These are phyloP conservation scores for Dipodascopsis uninucleata DNA, from an alignment of 805 yeast genomes.

Conservation along the genomic window DNA sequence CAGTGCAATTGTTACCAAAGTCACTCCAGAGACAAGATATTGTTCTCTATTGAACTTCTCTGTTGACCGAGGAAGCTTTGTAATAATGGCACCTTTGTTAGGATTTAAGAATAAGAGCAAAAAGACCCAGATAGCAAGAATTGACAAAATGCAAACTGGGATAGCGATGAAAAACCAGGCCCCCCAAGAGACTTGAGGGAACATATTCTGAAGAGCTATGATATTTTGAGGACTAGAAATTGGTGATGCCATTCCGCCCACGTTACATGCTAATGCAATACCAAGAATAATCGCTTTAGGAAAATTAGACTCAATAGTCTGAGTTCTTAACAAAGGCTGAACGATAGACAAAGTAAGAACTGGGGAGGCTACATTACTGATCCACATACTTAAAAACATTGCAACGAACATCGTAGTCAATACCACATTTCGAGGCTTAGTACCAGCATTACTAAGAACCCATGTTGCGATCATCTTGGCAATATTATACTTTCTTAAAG, in stretches of 20 bases:
- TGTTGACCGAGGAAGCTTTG: slow-evolving; percentile 54
- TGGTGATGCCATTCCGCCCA: slow-evolving; percentile 97
- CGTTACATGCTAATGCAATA: slow-evolving; percentile 85
- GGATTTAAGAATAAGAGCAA: slow-evolving; percentile 60
- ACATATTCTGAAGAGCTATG: slow-evolving; percentile 83
- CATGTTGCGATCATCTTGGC: slow-evolving; percentile 82
- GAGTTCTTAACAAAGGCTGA: slow-evolving; percentile 80
- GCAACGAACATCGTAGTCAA: slow-evolving; percentile 84
- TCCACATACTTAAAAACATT: slow-evolving; percentile 87
- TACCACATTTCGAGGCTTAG: slow-evolving; percentile 72
- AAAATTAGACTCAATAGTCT: slow-evolving; percentile 73
- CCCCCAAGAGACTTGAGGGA: slow-evolving; percentile 80
- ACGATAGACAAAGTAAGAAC: slow-evolving; percentile 86
- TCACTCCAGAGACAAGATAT: slow-evolving; percentile 66
- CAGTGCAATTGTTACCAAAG: slow-evolving; percentile 66
- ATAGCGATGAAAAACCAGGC: slow-evolving; percentile 88
- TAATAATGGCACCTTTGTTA: slow-evolving; percentile 48
- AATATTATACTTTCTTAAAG: slow-evolving; percentile 82
- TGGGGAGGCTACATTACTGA: slow-evolving; percentile 95
- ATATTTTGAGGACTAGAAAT: slow-evolving; percentile 96
- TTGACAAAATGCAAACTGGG: slow-evolving; percentile 67
- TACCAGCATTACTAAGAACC: slow-evolving; percentile 78
- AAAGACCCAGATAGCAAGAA: slow-evolving; percentile 69
- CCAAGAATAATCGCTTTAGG: slow-evolving; percentile 84
- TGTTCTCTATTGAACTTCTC: slow-evolving; percentile 72